Conservation (phyloP, 352 stramenopile species). For the Pythium dissotocum region DNA sequence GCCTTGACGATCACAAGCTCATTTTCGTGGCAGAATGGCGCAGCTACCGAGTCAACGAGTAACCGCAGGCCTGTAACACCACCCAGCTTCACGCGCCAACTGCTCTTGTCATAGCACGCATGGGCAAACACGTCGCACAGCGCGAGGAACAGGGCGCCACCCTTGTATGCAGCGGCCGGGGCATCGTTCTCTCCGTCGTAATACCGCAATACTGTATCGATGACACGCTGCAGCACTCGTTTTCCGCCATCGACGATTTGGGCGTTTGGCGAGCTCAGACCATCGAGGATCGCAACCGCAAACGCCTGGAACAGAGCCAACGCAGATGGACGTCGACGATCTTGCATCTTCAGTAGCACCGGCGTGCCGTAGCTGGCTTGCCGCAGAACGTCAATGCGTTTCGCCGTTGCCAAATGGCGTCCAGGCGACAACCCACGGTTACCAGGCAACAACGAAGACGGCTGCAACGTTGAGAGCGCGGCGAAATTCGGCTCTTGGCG, state of each 20-base stretch:
- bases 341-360: constrained; percentile 39
- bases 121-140: constrained; percentile 84
- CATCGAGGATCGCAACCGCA: constrained; percentile 58
- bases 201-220: constrained; percentile 44
- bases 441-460: constrained; percentile 73
- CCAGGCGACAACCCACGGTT: constrained; percentile 77
- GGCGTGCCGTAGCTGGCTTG: constrained; percentile 75
- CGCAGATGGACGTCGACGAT: constrained; percentile 26
- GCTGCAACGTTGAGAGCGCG: constrained; percentile 67
- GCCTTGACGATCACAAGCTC: constrained; percentile 83
- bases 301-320: constrained; percentile 70
- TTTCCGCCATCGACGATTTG: constrained; percentile 62
- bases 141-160: constrained; percentile 70
- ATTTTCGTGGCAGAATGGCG: constrained; percentile 87
- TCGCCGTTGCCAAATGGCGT: constrained; percentile 73
- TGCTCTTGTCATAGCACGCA: constrained; percentile 85
- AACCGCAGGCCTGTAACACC: constrained; percentile 67
- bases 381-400: constrained; percentile 76
- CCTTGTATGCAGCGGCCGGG: constrained; percentile 43
- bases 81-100: constrained; percentile 82
- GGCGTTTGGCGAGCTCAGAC: constrained; percentile 61
- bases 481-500: constrained; percentile 66
- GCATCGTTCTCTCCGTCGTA: constrained; percentile 18
- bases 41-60: constrained; percentile 63
- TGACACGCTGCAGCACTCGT: constrained; percentile 46